phyloP scores from a whole-genome alignment of 495 filamentous ascomycete species.

The Friedmanniomyces simplex region DNA sequence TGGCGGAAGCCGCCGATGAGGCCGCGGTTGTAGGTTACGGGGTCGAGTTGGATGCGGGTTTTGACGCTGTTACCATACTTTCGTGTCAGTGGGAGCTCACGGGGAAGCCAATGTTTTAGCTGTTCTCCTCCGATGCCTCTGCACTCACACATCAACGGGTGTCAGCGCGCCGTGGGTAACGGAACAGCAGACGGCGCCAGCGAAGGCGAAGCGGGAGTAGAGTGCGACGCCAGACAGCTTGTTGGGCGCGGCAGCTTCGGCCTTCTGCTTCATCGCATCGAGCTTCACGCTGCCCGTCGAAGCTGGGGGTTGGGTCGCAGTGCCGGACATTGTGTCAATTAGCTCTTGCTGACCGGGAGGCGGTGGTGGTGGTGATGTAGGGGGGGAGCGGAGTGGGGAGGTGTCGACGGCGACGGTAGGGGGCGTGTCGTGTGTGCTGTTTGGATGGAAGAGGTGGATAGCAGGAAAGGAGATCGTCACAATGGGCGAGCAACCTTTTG shows the following conservation, averaged over 20 bases:
- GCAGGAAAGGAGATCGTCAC: no score
- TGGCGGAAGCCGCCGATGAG: constrained; percentile 36
- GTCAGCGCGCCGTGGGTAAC: constrained; percentile 88
- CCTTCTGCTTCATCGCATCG: constrained; percentile 30
- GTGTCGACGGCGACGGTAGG: neutral
- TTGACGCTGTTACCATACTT: constrained; percentile 26
- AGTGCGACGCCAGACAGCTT: constrained; percentile 33
- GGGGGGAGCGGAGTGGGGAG: neutral
- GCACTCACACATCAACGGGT: constrained; percentile 93
- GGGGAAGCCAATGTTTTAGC: constrained; percentile 6
- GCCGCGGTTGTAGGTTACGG: constrained; percentile 35
- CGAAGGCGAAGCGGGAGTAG: constrained; percentile 71
- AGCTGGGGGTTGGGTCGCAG: constrained; percentile 19
- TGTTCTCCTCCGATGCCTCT: neutral
- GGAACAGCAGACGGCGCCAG: constrained; percentile 87
- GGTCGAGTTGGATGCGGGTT: constrained; percentile 39
- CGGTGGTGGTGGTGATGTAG: neutral
- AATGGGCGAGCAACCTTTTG: neutral
- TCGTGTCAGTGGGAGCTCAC: neutral
- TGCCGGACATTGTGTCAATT: constrained; percentile 12
- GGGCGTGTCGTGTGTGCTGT: no score
- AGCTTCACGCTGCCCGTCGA: constrained; percentile 33
- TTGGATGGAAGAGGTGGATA: no score
- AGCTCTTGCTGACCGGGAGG: neutral
- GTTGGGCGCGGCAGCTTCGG: constrained; percentile 17